Evolutionary conservation across 768 basidiomycete species (phyloP), one percentile per base, ranked within the genome.

Genomic region (Psilocybe cubensis): DNA sequence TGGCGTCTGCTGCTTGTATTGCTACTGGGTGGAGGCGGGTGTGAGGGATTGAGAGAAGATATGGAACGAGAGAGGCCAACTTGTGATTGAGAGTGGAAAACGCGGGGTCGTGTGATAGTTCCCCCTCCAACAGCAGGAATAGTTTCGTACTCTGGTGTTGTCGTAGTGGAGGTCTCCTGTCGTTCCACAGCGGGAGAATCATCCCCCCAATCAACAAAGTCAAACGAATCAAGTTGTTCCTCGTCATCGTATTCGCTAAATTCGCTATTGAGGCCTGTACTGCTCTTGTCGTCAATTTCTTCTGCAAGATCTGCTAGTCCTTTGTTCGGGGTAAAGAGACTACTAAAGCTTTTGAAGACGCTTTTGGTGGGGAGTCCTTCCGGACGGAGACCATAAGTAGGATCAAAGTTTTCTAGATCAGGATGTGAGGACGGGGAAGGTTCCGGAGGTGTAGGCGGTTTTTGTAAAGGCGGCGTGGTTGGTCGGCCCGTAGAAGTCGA

Each of bases 51-150:
- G 45, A 46, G 24, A 5, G 45, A 46, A 25, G 46, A 29, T 6
- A 48, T 48, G 14, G 46, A 48, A 24, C 46, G 46, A 14, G 46
- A 48, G 12, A 48, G 46, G 17, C 46, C 46, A 17, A 28, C 46
- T 48, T 48, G 46, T 0, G 91, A 91, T 65, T 96, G 94, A 0
- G 92, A 86, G 69, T 96, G 96, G 61, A 85, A 86, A 28, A 96
- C 82, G 4, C 94, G 79, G 0, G 96, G 96, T 12, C 93, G 85
- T 9, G 89, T 89, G 63, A 97, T 84, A 0, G 83, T 87, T 0
- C 95, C 95, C 12, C 94, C 94, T 17, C 96, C 95, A 3, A 97
- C 89, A 2, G 96, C 95, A 11, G 95, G 93, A 31, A 95, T 85
- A 1, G 90, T 89, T 69, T 96, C 93, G 71, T 89, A 95, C 66